These are phyloP conservation scores for Phlebiopsis gigantea DNA, from an alignment of 768 basidiomycete species.

Conservation along the genomic window DNA sequence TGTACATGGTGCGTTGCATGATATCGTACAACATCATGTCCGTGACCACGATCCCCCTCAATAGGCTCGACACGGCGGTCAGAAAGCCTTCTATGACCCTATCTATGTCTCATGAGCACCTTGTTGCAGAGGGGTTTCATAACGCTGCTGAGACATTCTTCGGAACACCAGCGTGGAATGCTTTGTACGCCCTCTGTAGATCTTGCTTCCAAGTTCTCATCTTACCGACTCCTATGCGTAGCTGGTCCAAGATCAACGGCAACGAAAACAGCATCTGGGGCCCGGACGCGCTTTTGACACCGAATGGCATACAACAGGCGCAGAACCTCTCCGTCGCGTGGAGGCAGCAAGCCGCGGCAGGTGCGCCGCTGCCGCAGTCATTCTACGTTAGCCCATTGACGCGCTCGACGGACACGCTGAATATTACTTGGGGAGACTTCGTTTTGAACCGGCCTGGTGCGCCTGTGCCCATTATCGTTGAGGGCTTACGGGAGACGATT, in stretches of 20 bases:
- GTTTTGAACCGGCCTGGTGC: neutral
- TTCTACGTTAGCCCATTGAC: slow-evolving; percentile 4
- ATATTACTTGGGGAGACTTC: slow-evolving; percentile 1
- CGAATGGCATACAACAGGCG: neutral
- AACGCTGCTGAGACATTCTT: slow-evolving; percentile 3
- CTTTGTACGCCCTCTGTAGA: neutral
- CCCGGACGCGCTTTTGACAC: slow-evolving; percentile 4
- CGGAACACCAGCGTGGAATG: slow-evolving; percentile 4
- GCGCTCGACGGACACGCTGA: slow-evolving; percentile 5
- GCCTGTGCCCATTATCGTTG: slow-evolving; percentile 1
- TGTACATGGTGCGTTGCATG: neutral
- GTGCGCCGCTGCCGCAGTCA: slow-evolving; percentile 1
- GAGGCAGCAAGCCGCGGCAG: neutral
- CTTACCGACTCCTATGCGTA: neutral
- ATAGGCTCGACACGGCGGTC: slow-evolving; percentile 6
- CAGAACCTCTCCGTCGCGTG: slow-evolving; percentile 2
- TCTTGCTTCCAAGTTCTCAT: neutral
- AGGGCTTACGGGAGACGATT: slow-evolving; percentile 6
- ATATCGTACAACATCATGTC: neutral
- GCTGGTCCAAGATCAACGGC: slow-evolving; percentile 1
- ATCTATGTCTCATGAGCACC: neutral
- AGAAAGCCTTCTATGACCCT: neutral
- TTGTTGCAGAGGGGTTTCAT: neutral
- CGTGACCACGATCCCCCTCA: neutral
- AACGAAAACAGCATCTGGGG: slow-evolving; percentile 5